Base-by-base conservation (phyloP, 1,284 basidiomycete species). In the Fomitopsis pinicola region DNA sequence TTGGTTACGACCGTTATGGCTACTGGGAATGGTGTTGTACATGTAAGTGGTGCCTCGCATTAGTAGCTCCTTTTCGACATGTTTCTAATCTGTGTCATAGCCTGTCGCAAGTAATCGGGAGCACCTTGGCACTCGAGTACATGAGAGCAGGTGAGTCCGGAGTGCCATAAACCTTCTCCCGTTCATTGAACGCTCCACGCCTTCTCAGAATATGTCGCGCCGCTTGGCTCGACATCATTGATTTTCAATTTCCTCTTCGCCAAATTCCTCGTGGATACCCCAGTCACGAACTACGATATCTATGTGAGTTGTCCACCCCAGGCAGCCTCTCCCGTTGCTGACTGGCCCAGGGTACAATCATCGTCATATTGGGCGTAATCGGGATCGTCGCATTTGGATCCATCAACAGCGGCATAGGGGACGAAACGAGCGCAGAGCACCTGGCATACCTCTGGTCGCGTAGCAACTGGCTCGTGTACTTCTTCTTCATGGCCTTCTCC, bases 221-320 rank as follows among this genome's bases (percentile, higher is more conserved):
- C 92, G 9, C 80, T 94, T 9, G 91, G 92, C 22, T 92, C 91
- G 3, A 89, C 90, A 9, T 91, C 91, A 12, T 84, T 95, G 62
- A 86, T 95, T 60, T 95, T 95, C 78, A 95, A 95, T 74, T 93
- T 94, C 70, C 78, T 95, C 42, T 94, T 95, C 71, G 92, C 91
- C 26, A 84, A 88, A 65, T 89, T 92, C 68, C 81, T 94, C 64
- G 88, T 92, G 10, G 91, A 91, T 56, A 90, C 90, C 17, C 91
- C 90, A 1, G 89, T 95, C 45, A 92, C 90, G 52, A 83, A 76
- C 61, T 87, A 83, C 46, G 93, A 95, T 72, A 90, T 94, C 45
- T 88, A 91, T 69, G 91, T 90, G 1, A 19, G 17, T 35, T 26
- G 14, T n/a, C 38, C 26, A 30, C 12, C 42, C 54, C 14, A 50